phyloP scores from a whole-genome alignment of 805 yeast species.

The Zygotorulaspora sp. region DNA sequence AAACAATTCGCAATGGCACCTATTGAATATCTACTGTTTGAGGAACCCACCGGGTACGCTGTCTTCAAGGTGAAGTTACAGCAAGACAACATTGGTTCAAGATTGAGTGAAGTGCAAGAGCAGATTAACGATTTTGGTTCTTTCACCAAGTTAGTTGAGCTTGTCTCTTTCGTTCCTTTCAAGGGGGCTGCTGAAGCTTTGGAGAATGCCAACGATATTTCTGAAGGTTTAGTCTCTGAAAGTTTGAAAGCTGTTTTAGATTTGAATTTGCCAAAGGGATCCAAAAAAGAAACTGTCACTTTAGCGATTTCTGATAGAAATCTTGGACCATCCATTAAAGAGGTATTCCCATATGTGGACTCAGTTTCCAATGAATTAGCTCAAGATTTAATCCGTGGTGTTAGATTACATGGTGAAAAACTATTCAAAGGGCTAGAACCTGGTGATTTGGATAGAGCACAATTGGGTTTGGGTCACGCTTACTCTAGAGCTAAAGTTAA shows the following conservation, averaged over 20 bases:
- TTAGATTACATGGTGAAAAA: conserved; percentile 85
- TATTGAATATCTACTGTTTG: conserved; percentile 87
- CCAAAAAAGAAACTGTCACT: conserved; percentile 56
- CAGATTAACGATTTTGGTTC: conserved; percentile 79
- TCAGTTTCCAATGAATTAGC: conserved; percentile 87
- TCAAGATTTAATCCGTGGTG: conserved; percentile 92
- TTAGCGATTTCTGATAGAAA: conserved; percentile 92
- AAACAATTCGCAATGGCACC: conserved; percentile 47
- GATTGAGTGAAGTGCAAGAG: conserved; percentile 89
- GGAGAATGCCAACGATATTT: conserved; percentile 95
- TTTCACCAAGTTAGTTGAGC: conserved; percentile 88
- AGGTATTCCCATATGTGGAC: conserved; percentile 80
- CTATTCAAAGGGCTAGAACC: conserved; percentile 85
- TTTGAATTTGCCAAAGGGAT: conserved; percentile 77
- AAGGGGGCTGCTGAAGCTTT: conserved; percentile 99
- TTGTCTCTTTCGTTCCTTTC: conserved; percentile 95
- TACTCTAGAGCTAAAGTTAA: conserved; percentile 98
- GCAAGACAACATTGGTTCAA: conserved; percentile 90
- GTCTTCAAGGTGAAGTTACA: conserved; percentile 89
- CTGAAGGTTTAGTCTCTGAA: conserved; percentile 94
- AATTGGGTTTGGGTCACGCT: conserved; percentile 97
- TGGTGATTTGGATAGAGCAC: conserved; percentile 97
- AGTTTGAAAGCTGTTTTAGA: conserved; percentile 85
- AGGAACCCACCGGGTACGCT: conserved; percentile 98
- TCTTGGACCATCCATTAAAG: conserved; percentile 96